These are phyloP conservation scores for Acanthamoeba pearcei DNA, from an alignment of 208 protist species.

Conservation along the genomic window DNA sequence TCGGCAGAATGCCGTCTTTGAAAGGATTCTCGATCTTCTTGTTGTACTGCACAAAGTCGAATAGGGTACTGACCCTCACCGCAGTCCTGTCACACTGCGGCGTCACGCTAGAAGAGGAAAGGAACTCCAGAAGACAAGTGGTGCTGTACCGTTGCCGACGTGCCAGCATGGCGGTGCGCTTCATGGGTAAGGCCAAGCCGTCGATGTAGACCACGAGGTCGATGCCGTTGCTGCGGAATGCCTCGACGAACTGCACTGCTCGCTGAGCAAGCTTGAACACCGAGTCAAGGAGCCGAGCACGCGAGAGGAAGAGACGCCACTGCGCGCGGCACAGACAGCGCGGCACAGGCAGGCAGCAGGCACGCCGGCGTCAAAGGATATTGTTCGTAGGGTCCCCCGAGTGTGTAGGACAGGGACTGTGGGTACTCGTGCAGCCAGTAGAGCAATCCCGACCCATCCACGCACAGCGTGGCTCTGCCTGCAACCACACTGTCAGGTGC, in stretches of 20 bases:
- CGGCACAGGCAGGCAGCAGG: too few species aligned
- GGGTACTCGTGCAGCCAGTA: conserved; percentile 10
- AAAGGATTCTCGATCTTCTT: background rate
- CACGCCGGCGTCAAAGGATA: background rate
- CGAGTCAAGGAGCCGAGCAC: background rate
- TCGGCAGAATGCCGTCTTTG: background rate
- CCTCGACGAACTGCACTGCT: conserved; percentile 10
- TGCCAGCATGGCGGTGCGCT: background rate
- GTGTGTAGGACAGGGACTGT: background rate
- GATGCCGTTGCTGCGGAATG: background rate
- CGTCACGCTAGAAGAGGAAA: background rate
- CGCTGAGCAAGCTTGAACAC: background rate
- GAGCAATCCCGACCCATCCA: conserved; percentile 17
- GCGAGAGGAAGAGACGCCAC: too few species aligned
- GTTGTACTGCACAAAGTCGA: background rate
- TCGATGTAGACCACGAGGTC: conserved; percentile 14
- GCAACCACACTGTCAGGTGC: background rate
- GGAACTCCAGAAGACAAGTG: background rate
- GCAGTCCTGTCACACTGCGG: background rate
- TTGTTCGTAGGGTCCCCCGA: background rate
- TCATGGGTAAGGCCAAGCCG: conserved; percentile 16
- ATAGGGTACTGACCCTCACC: background rate
- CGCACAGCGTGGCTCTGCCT: background rate
- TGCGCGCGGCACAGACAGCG: background rate
- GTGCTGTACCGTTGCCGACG: background rate